These are phyloP conservation scores for Silene noctiflora DNA, from an alignment of 179 eudicot genomes.

Conservation along the genomic window DNA sequence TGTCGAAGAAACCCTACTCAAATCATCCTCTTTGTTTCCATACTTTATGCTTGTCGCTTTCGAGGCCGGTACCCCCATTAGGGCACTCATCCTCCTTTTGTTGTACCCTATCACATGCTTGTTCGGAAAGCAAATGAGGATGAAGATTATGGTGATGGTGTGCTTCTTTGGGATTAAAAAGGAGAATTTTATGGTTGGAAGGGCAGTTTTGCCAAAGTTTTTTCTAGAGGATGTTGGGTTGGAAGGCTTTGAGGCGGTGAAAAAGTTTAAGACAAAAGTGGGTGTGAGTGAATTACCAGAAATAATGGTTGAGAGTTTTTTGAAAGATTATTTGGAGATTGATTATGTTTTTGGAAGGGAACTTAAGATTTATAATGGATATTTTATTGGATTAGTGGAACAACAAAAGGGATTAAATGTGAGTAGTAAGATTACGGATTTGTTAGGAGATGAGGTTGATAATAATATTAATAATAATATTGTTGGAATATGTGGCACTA, in stretches of 20 bases:
- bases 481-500: constrained; percentile 48
- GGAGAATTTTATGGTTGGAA: constrained; percentile 45
- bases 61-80: constrained; percentile 56
- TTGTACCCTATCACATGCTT: constrained; percentile 56
- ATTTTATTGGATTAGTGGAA: constrained; percentile 54
- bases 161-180: constrained; percentile 56
- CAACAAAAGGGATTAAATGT: constrained; percentile 23
- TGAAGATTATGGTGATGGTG: constrained; percentile 56
- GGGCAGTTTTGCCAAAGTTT: constrained; percentile 61
- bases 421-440: too few species aligned
- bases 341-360: constrained; percentile 57
- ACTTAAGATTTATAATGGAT: constrained; percentile 44
- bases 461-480: constrained; percentile 26
- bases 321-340: constrained; percentile 61
- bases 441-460: constrained; percentile 22
- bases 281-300: constrained; percentile 56
- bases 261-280: constrained; percentile 40
- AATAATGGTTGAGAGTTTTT: constrained; percentile 62
- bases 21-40: constrained; percentile 50
- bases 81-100: constrained; percentile 49
- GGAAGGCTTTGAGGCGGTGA: constrained; percentile 54
- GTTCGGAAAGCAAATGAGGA: constrained; percentile 34
- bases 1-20: constrained; percentile 57
- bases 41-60: constrained; percentile 78
- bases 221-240: constrained; percentile 63